Base-by-base conservation (phyloP, 805 yeast species). In the Naumovozyma dairenensis region DNA sequence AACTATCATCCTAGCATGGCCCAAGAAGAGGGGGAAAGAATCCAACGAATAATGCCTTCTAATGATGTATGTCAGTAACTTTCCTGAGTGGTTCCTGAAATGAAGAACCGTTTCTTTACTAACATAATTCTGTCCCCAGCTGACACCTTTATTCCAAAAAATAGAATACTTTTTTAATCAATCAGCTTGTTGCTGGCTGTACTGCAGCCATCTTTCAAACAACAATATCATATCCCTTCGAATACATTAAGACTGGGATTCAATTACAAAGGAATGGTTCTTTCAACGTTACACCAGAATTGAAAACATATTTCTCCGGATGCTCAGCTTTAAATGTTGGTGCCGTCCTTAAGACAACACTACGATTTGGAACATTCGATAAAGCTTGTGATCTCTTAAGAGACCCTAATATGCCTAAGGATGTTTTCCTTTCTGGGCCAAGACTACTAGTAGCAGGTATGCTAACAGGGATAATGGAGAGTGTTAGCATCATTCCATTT, bases 401-500 rank as follows among this genome's bases (percentile, higher is more conserved):
- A 25, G 51, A 46, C 17, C 48, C 48, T 2, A 37, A 40, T 81
- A 66, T 77, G 3, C 72, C 71, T 19, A 70, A 66, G 14, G 60
- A 58, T 33, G 72, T 76, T n/a, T 69, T 74, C 42, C 67, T 84
- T 3, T 68, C 78, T 6, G 93, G 93, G 1, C 89, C 93, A 7
- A 67, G 85, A 46, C 69, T 84, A 26, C 81, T 84, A 6, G 75
- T 81, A 38, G 95, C 96, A 3, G 95, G 94, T 7, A 67, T 69
- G 2, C 71, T 84, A 63, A 81, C 94, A 4, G 97, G 94, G 2
- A 66, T 80, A 37, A 61, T 78, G 28, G 97, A 92, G 55, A 77
- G 93, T 2, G 42, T 86, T 21, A 72, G 81, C 68, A 74, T 89
- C 16, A 81, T 92, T 14, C 98, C 97, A 0, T 87, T 89, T 54